A percentile compares a stretch with the other conserved stretches of the same genome.
Evolutionary conservation across 2,329 filamentous ascomycete species (phyloP).

Genomic region (Aureobasidium sp.): DNA sequence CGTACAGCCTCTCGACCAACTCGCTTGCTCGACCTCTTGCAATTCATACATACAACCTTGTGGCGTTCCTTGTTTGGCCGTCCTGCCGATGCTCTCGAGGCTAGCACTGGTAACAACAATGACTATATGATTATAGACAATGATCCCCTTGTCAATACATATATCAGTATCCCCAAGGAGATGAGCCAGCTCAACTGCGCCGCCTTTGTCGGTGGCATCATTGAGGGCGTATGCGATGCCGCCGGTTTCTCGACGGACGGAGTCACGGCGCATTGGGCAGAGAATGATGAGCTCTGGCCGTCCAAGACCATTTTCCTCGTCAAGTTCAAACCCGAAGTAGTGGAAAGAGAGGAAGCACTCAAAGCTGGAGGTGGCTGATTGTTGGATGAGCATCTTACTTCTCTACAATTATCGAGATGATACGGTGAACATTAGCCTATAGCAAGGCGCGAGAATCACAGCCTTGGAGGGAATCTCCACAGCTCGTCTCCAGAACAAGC

Average conservation of each 20-base stretch:
- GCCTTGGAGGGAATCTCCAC: neutral
- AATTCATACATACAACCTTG: conserved; percentile 87
- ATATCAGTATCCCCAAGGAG: conserved; percentile 86
- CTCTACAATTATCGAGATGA: neutral
- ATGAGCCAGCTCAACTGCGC: conserved; percentile 97
- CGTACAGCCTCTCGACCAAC: conserved; percentile 66
- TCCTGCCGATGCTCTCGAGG: conserved; percentile 86
- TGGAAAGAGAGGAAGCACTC: conserved; percentile 70
- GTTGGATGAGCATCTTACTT: neutral
- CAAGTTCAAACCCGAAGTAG: conserved; percentile 82
- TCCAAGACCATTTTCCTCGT: conserved; percentile 93
- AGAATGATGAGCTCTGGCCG: conserved; percentile 71
- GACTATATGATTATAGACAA: conserved; percentile 99
- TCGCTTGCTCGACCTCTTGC: conserved; percentile 81
- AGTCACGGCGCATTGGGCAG: conserved; percentile 75
- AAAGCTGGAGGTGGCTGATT: conserved; percentile 27
- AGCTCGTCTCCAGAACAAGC: neutral
- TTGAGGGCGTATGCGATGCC: conserved; percentile 93
- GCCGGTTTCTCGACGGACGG: conserved; percentile 75
- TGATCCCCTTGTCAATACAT: conserved; percentile 90
- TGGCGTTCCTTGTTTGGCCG: conserved; percentile 91
- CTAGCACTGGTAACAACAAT: conserved; percentile 74
- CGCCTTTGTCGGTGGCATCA: conserved; percentile 87
- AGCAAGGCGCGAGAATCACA: neutral
- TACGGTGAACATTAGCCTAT: neutral